Base-by-base conservation (phyloP, 345 rosid genomes). In the Turnera subulata region DNA sequence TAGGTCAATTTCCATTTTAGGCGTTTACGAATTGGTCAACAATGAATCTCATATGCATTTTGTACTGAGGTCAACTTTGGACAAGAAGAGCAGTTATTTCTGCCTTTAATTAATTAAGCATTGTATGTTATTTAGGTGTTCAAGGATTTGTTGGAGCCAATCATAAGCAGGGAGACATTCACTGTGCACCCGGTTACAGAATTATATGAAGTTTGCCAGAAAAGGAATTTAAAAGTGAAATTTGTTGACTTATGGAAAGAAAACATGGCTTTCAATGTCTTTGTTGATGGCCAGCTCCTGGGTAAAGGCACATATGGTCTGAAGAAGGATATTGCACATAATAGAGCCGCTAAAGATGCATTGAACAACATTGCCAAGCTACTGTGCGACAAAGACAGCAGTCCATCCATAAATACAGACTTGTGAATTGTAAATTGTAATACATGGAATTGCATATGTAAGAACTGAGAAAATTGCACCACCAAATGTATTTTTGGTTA, bases 321-420 rank as follows among this genome's bases (percentile, higher is more conserved):
- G 0, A 88, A 78, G 74, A 88, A 85, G 55, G 86, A 77, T 8
- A 74, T 77, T 56, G 93, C 90, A 0, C 67, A 63, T 0, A 75
- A 82, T 20, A 69, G 80, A 13, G 96, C 93, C 1, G 93, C 96
- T 2, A 80, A 78, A 52, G 71, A 80, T 65, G 90, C 90, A 0
- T 35, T 85, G 0, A 69, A 78, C 43, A 78, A 82, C 12, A 69
- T 88, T 38, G 13, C 12, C 6, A 58, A 17, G 15, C 11, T 68
- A 19, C 19, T 74, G 16, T 18, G 8, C 1, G 29, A 40, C 5
- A 53, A 53, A 37, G 47, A 37, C 15, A 16, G 7, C 24, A 18
- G 43, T 37, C n/a, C 45, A 20, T 9, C 40, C 1, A 29, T 3
- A 29, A 4, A 29, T 3, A 8, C 5, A 29, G 8, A 29, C 35